phyloP scores from a whole-genome alignment of 768 basidiomycete genomes.

The Butyriboletus loyo region DNA sequence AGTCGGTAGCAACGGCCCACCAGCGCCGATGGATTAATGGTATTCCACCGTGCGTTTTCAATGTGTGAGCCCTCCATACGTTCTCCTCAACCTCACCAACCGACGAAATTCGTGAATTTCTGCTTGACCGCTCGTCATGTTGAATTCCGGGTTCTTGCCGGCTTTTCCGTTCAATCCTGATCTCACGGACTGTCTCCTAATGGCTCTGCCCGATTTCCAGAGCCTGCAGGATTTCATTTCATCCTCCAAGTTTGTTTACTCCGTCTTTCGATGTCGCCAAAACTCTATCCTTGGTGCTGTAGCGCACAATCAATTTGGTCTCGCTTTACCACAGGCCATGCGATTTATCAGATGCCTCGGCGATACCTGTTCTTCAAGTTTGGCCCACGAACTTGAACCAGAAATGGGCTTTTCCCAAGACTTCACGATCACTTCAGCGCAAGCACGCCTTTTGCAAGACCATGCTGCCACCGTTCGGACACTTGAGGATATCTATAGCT shows the following conservation, averaged over 20 bases:
- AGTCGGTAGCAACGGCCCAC: neutral
- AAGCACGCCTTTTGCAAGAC: slow-evolving; percentile 22
- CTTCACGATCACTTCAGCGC: slow-evolving; percentile 12
- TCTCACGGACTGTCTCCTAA: slow-evolving; percentile 30
- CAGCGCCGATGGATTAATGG: neutral
- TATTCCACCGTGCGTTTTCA: neutral
- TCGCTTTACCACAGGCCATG: slow-evolving; percentile 32
- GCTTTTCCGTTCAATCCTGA: slow-evolving; percentile 23
- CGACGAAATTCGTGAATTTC: neutral
- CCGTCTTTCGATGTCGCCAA: slow-evolving; percentile 28
- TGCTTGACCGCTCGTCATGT: slow-evolving; percentile 1
- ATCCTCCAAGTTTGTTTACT: slow-evolving; percentile 32
- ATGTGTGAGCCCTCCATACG: neutral
- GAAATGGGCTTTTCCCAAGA: slow-evolving; percentile 1
- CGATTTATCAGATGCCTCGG: slow-evolving; percentile 19
- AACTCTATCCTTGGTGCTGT: slow-evolving; percentile 31
- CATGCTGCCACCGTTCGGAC: slow-evolving; percentile 24
- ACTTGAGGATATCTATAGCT: slow-evolving; percentile 41
- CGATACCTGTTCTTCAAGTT: neutral
- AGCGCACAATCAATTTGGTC: slow-evolving; percentile 29
- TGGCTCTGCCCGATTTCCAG: slow-evolving; percentile 26
- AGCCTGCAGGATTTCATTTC: slow-evolving; percentile 25
- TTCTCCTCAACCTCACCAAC: neutral
- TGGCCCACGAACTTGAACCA: slow-evolving; percentile 8
- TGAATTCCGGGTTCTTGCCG: neutral